Evolutionary conservation across 345 rosid genomes (phyloP).

Genomic region (Excoecaria cochinchinensis): DNA sequence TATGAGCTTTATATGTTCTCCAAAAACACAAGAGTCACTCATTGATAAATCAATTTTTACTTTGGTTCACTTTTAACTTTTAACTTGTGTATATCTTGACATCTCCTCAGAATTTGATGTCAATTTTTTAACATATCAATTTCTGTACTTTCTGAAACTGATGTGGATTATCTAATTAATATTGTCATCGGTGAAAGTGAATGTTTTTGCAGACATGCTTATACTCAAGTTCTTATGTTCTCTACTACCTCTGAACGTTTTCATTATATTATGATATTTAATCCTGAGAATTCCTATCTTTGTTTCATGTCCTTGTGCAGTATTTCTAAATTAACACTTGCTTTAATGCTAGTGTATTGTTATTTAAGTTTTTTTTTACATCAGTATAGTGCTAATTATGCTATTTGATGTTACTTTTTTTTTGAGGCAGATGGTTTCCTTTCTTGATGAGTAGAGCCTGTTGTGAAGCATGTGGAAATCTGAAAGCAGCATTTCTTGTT

Average conservation of each 20-base stretch:
- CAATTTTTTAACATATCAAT: background rate
- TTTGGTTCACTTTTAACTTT: background rate
- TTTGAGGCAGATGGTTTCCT: constrained; percentile 88
- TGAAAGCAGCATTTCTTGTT: constrained; percentile 93
- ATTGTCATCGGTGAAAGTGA: background rate
- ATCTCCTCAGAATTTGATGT: background rate
- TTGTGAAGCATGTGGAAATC: constrained; percentile 95
- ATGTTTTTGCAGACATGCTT: background rate
- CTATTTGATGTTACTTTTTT: constrained; percentile 22
- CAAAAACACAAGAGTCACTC: background rate
- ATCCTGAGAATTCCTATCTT: background rate
- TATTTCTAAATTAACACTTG: no score
- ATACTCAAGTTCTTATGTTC: background rate
- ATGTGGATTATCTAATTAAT: background rate
- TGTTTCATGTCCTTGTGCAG: no score
- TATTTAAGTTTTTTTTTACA: background rate
- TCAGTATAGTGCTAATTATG: constrained; percentile 10
- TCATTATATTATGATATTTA: background rate
- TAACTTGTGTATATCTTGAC: background rate
- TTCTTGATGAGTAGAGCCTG: constrained; percentile 86
- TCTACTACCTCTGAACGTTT: background rate
- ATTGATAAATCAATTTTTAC: background rate
- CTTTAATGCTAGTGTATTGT: background rate
- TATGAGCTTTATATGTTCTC: no score
- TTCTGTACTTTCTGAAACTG: background rate